Base-by-base conservation (phyloP, 345 rosid species). In the Firmiana major region DNA sequence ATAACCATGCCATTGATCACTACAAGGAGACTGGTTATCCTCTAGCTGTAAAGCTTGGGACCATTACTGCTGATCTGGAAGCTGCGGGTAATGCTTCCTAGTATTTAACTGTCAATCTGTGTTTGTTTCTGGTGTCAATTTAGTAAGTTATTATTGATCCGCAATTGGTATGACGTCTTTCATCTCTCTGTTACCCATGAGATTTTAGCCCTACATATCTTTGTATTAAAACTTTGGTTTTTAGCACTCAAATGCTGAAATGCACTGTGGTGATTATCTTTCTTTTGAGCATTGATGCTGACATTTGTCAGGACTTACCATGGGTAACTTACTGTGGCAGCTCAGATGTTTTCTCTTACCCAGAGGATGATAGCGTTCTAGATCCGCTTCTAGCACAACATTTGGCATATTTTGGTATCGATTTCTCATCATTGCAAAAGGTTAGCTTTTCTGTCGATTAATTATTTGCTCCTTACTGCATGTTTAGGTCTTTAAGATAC, bases 321-420 rank as follows among this genome's bases (percentile, higher is more conserved):
- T 81, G 76, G 74, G 79, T 76, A 57, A 83, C 78, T 62, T 83
- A 53, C 85, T 87, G 92, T 90, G 98, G 93, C 94, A 90, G 94
- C 89, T 88, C 97, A 94, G 99, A 97, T 80, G 97, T 97, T 87
- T 97, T 85, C 86, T 97, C 98, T 63, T 97, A 97, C 83, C 91
- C 94, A 36, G 98, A 94, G 86, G 98, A 94, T 85, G 93, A 92
- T 69, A 79, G 92, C 88, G 96, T 97, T 82, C 43, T 89, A 85
- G 98, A 94, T 76, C 99, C 98, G 48, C 91, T 84, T 87, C 84
- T 97, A 80, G 97, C 95, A 16, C 88, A 94, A 69, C 99, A 97
- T 85, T 88, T 97, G 83, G 94, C 96, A 22, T 95, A 91, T 87
- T 94, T 91, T 82, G 99, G 99, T 82, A 91, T 97, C 80, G 98